These are phyloP conservation scores for Saccharomycopsis phalli DNA, from an alignment of 1,139 yeast species.

Conservation along the genomic window DNA sequence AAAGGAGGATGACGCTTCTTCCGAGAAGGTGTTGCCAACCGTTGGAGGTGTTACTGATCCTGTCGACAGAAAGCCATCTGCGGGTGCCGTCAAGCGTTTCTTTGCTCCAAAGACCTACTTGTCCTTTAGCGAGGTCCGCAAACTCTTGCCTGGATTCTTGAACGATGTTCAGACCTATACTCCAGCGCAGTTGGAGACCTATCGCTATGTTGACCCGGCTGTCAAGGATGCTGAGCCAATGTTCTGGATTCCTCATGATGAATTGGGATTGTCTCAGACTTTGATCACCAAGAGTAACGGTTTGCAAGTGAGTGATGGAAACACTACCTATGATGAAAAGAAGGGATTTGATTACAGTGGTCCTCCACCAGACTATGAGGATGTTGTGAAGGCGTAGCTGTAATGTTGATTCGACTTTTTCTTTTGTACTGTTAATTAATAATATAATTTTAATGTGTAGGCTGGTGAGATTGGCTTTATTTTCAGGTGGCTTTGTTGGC, in stretches of 20 bases:
- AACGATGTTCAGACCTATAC: constrained; percentile 27
- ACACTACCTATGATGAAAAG: constrained; percentile 48
- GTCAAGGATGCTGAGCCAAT: constrained; percentile 54
- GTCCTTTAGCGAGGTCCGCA: constrained; percentile 28
- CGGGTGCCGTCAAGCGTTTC: constrained; percentile 26
- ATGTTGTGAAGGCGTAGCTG: constrained; percentile 16
- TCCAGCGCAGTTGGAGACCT: constrained; percentile 27
- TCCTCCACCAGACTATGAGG: constrained; percentile 46
- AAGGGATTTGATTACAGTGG: constrained; percentile 46
- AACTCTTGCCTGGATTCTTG: constrained; percentile 28
- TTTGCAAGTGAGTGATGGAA: constrained; percentile 50
- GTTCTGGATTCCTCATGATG: constrained; percentile 63
- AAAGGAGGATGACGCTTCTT: constrained; percentile 7
- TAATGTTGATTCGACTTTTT: neutral
- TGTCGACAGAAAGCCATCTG: constrained; percentile 1
- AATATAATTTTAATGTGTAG: neutral
- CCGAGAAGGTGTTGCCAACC: constrained; percentile 12
- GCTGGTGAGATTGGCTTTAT: neutral
- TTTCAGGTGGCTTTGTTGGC: too few relatives aligned
- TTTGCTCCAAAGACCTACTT: constrained; percentile 30
- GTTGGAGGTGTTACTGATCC: neutral
- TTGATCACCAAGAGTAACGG: constrained; percentile 51
- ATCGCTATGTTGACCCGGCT: constrained; percentile 58
- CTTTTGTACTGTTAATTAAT: neutral
- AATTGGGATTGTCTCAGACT: constrained; percentile 56